phyloP scores from a whole-genome alignment of 1,284 basidiomycete genomes.

The Puccinia hordei region DNA sequence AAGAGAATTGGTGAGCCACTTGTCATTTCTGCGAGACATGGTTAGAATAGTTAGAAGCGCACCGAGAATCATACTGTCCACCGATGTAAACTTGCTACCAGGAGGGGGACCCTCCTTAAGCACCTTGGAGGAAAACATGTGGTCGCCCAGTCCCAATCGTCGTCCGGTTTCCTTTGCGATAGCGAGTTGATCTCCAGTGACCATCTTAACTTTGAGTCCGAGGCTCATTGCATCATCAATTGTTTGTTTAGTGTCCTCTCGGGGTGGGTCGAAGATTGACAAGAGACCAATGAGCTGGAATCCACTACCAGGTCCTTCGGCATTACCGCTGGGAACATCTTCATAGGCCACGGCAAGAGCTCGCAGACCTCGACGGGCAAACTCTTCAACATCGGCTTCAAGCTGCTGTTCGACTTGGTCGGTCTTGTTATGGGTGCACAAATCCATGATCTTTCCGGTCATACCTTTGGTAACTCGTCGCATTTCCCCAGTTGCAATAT shows the following conservation, averaged over 20 bases:
- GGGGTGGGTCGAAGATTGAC: constrained; percentile 96
- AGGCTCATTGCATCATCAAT: constrained; percentile 94
- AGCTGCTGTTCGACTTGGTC: constrained; percentile 84
- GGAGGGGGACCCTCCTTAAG: constrained; percentile 85
- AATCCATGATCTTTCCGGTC: constrained; percentile 74
- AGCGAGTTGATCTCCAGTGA: constrained; percentile 97
- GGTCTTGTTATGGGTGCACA: constrained; percentile 96
- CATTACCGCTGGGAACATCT: constrained; percentile 65
- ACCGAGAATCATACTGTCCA: constrained; percentile 74
- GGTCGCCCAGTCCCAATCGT: constrained; percentile 90
- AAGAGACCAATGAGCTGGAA: constrained; percentile 96
- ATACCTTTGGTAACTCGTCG: constrained; percentile 99
- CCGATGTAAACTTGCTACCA: constrained; percentile 70
- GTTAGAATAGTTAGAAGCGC: background rate
- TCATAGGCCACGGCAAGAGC: constrained; percentile 94
- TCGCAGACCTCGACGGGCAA: constrained; percentile 92
- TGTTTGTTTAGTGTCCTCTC: constrained; percentile 97
- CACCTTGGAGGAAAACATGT: constrained; percentile 95
- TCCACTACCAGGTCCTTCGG: constrained; percentile 82
- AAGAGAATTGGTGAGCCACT: background rate
- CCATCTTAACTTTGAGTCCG: constrained; percentile 99
- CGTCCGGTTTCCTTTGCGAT: constrained; percentile 99
- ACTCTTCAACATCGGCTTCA: constrained; percentile 92
- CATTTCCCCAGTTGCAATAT: constrained; percentile 86
- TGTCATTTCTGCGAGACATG: background rate